phyloP scores from a whole-genome alignment of 441 rosid genomes.

The Croton laevigatus region DNA sequence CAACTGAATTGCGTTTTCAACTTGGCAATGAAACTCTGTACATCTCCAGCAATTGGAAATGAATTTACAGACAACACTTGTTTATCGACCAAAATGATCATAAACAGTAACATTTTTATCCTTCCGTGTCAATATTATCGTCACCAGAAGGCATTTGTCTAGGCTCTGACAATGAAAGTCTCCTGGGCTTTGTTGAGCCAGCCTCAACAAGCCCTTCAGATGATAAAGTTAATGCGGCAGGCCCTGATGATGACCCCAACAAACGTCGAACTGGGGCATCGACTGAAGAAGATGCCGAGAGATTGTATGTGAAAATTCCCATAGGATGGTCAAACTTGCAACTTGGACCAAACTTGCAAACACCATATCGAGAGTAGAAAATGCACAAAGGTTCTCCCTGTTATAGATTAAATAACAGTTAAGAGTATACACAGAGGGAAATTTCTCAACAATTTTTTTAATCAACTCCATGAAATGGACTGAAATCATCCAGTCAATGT shows the following conservation, averaged over 20 bases:
- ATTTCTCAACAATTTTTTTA: neutral
- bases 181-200: conserved; percentile 55
- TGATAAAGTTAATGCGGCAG: conserved; percentile 46
- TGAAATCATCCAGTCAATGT: conserved; percentile 1
- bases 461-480: neutral
- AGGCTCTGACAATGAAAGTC: conserved; percentile 69
- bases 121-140: conserved; percentile 63
- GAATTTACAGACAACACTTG: conserved; percentile 61
- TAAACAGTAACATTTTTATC: conserved; percentile 32
- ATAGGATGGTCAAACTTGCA: conserved; percentile 99
- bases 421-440: no score
- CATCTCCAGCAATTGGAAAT: conserved; percentile 56
- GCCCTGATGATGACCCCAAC: conserved; percentile 54
- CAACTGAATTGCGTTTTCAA: conserved; percentile 44
- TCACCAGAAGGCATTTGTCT: conserved; percentile 77
- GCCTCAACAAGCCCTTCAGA: conserved; percentile 72
- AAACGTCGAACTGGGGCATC: conserved; percentile 51
- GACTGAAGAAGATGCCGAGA: conserved; percentile 58
- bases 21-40: conserved; percentile 47
- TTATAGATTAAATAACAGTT: conserved; percentile 23
- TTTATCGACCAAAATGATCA: conserved; percentile 29
- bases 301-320: conserved; percentile 69
- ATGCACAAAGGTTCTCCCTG: conserved; percentile 97
- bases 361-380: conserved; percentile 93
- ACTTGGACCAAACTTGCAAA: conserved; percentile 99